Conservation (phyloP, 306 rosid species). For the Pyrus communis region DNA sequence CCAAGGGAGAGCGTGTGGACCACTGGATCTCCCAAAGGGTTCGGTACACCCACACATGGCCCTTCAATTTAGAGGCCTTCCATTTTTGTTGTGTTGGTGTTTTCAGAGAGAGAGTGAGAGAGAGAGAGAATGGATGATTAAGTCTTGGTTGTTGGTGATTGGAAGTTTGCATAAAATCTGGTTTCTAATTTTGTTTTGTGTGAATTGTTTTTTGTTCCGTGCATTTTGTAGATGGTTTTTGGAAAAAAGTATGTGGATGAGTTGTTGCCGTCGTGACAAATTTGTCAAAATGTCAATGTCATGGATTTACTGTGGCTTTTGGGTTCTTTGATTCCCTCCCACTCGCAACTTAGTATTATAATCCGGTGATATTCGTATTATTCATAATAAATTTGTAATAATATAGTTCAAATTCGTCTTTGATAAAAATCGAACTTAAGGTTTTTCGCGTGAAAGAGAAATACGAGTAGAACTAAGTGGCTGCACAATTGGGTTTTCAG, state of each 20-base stretch:
- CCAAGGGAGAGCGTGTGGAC: not conserved
- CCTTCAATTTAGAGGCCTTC: not conserved
- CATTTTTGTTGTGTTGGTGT: constrained; percentile 1
- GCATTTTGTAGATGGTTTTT: not conserved
- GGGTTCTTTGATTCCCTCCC: not conserved
- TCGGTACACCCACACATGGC: not conserved
- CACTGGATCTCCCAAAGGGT: not conserved
- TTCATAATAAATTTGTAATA: no score
- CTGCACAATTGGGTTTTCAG: no score
- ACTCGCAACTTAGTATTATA: not conserved
- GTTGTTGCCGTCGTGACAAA: not conserved
- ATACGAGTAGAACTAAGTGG: no score
- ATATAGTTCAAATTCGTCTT: no score
- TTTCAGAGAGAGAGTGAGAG: constrained; percentile 5
- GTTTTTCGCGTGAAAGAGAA: no score
- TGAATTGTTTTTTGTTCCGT: not conserved
- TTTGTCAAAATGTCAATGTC: not conserved
- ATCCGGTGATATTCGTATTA: no score
- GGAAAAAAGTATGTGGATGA: not conserved
- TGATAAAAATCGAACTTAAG: accelerated
- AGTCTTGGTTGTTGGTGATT: not conserved
- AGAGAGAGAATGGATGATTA: no score
- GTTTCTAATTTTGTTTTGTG: not conserved
- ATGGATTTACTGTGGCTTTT: not conserved
- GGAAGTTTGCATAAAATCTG: no score